Percentiles rank a stretch among this genome's conserved stretches.
Conservation (phyloP, 208 protist genomes). For the Acanthamoeba royreba region DNA sequence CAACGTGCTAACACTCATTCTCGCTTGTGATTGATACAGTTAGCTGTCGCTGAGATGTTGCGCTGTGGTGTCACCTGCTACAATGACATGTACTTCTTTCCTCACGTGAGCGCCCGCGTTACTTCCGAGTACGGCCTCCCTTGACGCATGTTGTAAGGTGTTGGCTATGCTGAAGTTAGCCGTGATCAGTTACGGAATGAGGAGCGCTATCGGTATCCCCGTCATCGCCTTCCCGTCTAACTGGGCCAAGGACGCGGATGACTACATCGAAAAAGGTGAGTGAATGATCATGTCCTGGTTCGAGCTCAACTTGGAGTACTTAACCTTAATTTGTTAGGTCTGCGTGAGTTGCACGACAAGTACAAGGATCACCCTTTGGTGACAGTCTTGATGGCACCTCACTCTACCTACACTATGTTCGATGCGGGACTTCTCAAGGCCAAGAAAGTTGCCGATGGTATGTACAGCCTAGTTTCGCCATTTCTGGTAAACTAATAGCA, state of each 20-base stretch:
- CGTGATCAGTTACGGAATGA: slow-evolving; percentile 61
- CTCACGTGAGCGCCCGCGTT: slow-evolving; percentile 52
- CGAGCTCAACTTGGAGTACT: not conserved
- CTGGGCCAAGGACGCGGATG: slow-evolving; percentile 33
- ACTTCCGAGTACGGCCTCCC: not conserved
- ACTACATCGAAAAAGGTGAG: slow-evolving; percentile 68
- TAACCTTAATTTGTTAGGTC: too few relatives aligned
- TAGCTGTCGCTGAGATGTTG: slow-evolving; percentile 73
- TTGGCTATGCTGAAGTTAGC: too few relatives aligned
- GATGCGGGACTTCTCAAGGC: slow-evolving; percentile 48
- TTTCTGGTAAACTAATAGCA: not conserved
- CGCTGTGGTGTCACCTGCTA: slow-evolving; percentile 68
- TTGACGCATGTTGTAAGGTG: not conserved
- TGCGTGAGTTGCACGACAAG: slow-evolving; percentile 11
- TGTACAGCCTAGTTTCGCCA: not conserved
- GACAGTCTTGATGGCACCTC: slow-evolving; percentile 56
- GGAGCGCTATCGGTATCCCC: slow-evolving; percentile 56
- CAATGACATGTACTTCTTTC: slow-evolving; percentile 79
- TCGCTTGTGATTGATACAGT: not conserved
- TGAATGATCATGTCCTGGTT: not conserved
- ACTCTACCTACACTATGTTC: slow-evolving; percentile 69
- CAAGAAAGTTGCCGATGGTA: slow-evolving; percentile 51
- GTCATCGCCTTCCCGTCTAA: slow-evolving; percentile 69
- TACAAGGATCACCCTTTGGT: slow-evolving; percentile 53
- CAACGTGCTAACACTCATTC: not conserved